Conservation (phyloP, 31 red algal genomes). For the Asparagopsis taxiformis region DNA sequence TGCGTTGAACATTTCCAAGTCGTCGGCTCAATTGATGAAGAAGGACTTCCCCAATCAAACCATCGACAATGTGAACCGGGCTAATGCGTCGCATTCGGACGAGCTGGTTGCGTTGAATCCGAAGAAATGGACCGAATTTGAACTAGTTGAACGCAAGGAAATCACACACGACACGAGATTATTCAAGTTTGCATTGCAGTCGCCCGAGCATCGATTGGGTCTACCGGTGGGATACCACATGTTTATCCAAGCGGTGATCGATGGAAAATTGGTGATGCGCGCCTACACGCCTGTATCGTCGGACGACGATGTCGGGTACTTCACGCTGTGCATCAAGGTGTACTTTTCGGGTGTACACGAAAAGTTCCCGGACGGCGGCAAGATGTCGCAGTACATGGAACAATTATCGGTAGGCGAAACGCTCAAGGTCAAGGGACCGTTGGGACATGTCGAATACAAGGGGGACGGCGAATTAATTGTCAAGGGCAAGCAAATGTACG, state of each 20-base stretch:
- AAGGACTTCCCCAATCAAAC: conserved; percentile 5
- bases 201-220: conserved; percentile 28
- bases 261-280: conserved; percentile 58
- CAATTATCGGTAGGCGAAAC: conserved; percentile 38
- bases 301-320: conserved; percentile 33
- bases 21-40: conserved; percentile 12
- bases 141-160: conserved; percentile 18
- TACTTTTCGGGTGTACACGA: conserved; percentile 38
- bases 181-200: conserved; percentile 52
- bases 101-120: conserved; percentile 33
- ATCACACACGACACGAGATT: conserved; percentile 44
- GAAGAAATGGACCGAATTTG: conserved; percentile 13
- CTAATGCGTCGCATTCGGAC: background rate
- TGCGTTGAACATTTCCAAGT: conserved; percentile 7
- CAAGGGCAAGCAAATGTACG: conserved; percentile 6
- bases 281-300: conserved; percentile 65
- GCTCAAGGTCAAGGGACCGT: conserved; percentile 66
- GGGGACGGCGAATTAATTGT: conserved; percentile 25
- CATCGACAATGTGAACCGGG: background rate
- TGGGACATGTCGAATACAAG: conserved; percentile 52
- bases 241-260: conserved; percentile 25
- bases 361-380: conserved; percentile 40
- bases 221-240: conserved; percentile 60
- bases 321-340: conserved; percentile 61
- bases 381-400: conserved; percentile 73